Evolutionary conservation across 352 stramenopile genomes (phyloP), one percentile per base, ranked within the genome.

Genomic region (Globisporangium spinosum): DNA sequence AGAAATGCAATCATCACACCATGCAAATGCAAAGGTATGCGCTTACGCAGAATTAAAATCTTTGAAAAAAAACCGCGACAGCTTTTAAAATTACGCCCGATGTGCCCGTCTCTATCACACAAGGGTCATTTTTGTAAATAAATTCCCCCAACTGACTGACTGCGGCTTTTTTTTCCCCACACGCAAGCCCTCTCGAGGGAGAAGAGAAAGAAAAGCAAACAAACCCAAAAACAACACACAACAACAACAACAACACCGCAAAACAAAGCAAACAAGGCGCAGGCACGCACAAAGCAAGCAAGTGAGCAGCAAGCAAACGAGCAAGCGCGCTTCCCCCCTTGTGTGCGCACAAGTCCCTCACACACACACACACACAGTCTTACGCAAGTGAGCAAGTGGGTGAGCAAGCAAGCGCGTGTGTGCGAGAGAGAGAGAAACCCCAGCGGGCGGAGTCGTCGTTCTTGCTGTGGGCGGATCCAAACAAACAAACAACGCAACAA

Each of bases 361-460:
- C 43, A 51, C 43, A 22, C 27, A 32, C 32, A 35, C 34, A 40
- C 34, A 13, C 23, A 57, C 53, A 58, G 20, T 13, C 6, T 29
- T 34, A 25, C 32, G 27, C 53, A 38, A 23, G 25, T 25, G 54
- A 59, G 54, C 27, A 59, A 59, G 54, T 29, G 10, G 29, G 45
- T 9, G 27, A 29, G 3, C 7, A 20, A 17, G 15, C 58, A 64
- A 17, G 15, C 58, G 25, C 59, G 8, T 22, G 58, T 17, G 59
- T 38, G 32, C 32, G 32, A 38, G 32, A 38, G 32, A 32, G 27
- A 32, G 64, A 65, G 35, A 63, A 59, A 70, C 65, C 65, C 65
- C 65, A 70, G 65, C 65, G 65, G 65, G 58, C 65, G 65, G 58
- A 70, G 59, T 70, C 40, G 65, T 70, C 65, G 65, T 32, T 59